phyloP scores from a whole-genome alignment of 768 basidiomycete species.

The Leccinum incarnatum region DNA sequence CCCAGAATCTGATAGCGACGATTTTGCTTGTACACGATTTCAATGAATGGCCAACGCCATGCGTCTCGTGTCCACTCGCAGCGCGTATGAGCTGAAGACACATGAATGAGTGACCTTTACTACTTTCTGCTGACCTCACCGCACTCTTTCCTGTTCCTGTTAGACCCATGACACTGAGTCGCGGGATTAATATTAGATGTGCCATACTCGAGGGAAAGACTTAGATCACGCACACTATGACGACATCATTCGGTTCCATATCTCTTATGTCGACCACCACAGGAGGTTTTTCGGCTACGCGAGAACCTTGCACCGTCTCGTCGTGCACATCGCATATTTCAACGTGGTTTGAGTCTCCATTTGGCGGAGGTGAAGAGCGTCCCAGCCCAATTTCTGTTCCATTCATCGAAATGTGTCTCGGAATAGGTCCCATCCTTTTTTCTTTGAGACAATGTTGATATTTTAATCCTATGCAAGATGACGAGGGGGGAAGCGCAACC shows the following conservation, averaged over 20 bases:
- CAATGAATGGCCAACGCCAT: constrained; percentile 9
- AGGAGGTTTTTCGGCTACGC: too few relatives aligned
- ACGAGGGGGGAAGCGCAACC: too few relatives aligned
- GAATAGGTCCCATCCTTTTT: too few relatives aligned
- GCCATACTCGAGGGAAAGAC: background rate
- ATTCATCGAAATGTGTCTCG: too few relatives aligned
- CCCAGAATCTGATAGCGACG: constrained; percentile 2
- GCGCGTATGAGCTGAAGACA: constrained; percentile 8
- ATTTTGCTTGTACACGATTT: constrained; percentile 13
- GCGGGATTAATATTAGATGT: background rate
- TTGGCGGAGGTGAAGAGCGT: too few relatives aligned
- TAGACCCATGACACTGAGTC: constrained; percentile 20
- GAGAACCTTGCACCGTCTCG: too few relatives aligned
- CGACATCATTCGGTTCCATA: constrained; percentile 4
- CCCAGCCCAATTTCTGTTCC: too few relatives aligned
- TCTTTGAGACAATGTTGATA: too few relatives aligned
- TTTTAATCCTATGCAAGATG: too few relatives aligned
- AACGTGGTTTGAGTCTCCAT: too few relatives aligned
- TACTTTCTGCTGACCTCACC: background rate
- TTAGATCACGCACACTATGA: constrained; percentile 15
- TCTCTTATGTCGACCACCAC: background rate
- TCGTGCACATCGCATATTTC: too few relatives aligned
- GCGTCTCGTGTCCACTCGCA: background rate
- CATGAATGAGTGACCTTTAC: background rate
- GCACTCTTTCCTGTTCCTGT: constrained; percentile 20